Base-by-base conservation (phyloP, 2,329 filamentous ascomycete species). In the Colletotrichum endophyticum region DNA sequence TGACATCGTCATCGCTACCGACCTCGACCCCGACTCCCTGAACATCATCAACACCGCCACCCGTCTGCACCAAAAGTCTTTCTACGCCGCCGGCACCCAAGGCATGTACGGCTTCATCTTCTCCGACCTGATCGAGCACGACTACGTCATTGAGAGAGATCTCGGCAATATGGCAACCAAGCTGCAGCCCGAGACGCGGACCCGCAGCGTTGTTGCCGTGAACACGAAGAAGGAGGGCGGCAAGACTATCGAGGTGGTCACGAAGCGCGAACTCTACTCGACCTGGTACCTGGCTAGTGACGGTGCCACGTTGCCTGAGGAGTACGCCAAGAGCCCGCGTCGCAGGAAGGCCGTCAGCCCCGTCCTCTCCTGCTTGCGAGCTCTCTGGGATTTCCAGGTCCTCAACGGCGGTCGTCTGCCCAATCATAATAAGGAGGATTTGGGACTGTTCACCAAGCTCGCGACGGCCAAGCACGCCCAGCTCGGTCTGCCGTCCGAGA, bases 41-140 rank as follows among this genome's bases (percentile, higher is more conserved):
- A 92, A 92, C 78, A 91, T 92, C 75, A 94, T 99, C 86, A 98
- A 99, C 86, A 95, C 95, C 27, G 94, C 95, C 32, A 96, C 96
- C 56, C 94, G 96, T 63, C 87, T 98, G 49, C 93, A 94, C 77
- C 91, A 92, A 78, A 92, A 92, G 64, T 93, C 96, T 13, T 98
- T 98, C 85, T 99, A 99, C 85, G 95, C 95, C 12, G 95, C 96
- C 44, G 94, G 93, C 67, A 92, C 94, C 4, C 95, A 98, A 83
- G 97, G 97, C 66, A 91, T 98, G 83, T 99, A 98, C 84, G 97
- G 97, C 72, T 99, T 95, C 87, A 94, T 98, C 79, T 99, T 99
- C 84, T 94, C 95, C 74, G 97, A 99, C 84, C 90, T 99, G 27
- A 95, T 98, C 80, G 91, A 93, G 81, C 97, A 99, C 84, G 93